Conservation (phyloP, 2,329 filamentous ascomycete genomes). For the Talaromyces sp. region DNA sequence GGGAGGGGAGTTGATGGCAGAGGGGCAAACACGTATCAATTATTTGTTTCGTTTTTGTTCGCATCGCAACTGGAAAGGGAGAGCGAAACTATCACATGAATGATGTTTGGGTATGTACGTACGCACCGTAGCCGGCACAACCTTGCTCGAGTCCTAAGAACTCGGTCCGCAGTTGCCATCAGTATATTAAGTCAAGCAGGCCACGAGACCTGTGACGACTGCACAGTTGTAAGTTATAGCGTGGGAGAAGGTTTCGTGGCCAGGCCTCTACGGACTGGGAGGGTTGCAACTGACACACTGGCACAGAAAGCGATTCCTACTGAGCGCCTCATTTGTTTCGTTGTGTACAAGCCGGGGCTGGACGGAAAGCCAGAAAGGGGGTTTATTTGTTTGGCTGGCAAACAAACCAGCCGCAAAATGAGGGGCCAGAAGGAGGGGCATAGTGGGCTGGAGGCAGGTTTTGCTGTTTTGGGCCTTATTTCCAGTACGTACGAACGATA, state of each 20-base stretch:
- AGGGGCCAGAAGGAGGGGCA: constrained; percentile 16
- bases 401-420: constrained; percentile 10
- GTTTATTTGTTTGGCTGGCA: not conserved
- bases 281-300: constrained; percentile 10
- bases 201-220: constrained; percentile 6
- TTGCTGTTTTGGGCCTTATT: not conserved
- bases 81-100: constrained; percentile 1
- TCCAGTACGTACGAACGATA: constrained; percentile 3
- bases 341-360: not conserved
- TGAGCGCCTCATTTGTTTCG: constrained; percentile 14
- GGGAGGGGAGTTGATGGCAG: constrained; percentile 8
- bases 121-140: not conserved
- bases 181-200: not conserved
- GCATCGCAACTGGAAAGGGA: not conserved
- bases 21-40: constrained; percentile 7
- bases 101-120: not conserved
- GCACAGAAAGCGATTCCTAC: not conserved
- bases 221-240: not conserved
- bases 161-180: not conserved
- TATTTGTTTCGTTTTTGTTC: not conserved
- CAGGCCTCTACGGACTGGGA: not conserved
- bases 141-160: not conserved
- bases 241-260: not conserved
- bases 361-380: constrained; percentile 12
- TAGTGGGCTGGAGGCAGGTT: not conserved